Conservation (phyloP, 2,329 filamentous ascomycete genomes). For the Fusarium cicatricum region DNA sequence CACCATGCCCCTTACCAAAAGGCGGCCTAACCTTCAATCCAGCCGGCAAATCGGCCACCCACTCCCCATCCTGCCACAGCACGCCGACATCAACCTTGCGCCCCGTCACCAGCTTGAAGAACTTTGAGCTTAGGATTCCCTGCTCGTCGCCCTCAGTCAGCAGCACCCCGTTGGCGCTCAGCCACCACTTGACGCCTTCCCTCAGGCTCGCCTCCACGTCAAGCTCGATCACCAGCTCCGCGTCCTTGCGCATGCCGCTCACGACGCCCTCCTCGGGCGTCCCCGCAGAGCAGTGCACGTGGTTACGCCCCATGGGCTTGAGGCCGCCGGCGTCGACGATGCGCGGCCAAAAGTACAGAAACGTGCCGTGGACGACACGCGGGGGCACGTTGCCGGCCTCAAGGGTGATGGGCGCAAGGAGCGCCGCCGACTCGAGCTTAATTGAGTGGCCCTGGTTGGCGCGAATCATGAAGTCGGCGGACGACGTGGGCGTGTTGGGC, state of each 20-base stretch:
- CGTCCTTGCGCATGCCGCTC: conserved; percentile 81
- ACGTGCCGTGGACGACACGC: conserved; percentile 86
- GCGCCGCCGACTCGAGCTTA: conserved; percentile 72
- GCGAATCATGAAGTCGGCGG: conserved; percentile 82
- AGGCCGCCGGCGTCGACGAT: conserved; percentile 83
- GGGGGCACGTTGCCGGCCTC: conserved; percentile 66
- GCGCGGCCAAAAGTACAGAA: conserved; percentile 77
- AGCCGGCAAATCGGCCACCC: conserved; percentile 72
- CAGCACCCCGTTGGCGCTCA: conserved; percentile 80
- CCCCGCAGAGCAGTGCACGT: conserved; percentile 88
- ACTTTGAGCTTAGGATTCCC: conserved; percentile 70
- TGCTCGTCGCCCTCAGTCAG: conserved; percentile 67
- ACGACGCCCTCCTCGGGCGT: conserved; percentile 70
- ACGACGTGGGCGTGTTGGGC: conserved; percentile 51
- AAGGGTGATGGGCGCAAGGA: conserved; percentile 74
- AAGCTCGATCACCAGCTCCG: conserved; percentile 80
- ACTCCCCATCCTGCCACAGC: conserved; percentile 75
- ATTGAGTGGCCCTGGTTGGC: conserved; percentile 96
- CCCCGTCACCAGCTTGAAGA: conserved; percentile 76
- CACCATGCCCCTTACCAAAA: conserved; percentile 60
- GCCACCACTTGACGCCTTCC: conserved; percentile 75
- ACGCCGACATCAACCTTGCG: conserved; percentile 66
- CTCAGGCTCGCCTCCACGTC: conserved; percentile 73
- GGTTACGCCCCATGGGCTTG: conserved; percentile 81
- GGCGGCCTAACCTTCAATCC: conserved; percentile 60